Conservation (phyloP, 495 filamentous ascomycete species). For the Glonium stellatum region DNA sequence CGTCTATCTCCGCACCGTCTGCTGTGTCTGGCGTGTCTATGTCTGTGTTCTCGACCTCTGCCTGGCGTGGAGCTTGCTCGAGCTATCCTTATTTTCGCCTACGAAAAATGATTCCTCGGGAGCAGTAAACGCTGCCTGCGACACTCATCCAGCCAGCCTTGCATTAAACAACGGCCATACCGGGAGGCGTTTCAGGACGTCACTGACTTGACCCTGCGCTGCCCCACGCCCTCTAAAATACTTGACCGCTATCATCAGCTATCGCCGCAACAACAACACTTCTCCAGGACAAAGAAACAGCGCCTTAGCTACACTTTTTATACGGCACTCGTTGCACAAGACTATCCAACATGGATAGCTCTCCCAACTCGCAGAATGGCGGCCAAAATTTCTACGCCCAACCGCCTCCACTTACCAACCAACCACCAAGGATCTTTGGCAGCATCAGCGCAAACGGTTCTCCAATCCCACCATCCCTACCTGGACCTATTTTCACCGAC, state of each 20-base stretch:
- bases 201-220: neutral
- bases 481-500: constrained; percentile 48
- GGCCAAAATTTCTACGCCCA: constrained; percentile 15
- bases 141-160: neutral
- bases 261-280: neutral
- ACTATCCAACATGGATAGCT: constrained; percentile 16
- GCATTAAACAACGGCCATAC: neutral
- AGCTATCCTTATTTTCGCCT: too few species aligned
- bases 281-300: neutral
- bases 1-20: neutral
- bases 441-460: constrained; percentile 55
- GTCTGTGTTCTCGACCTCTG: too few species aligned
- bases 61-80: too few species aligned
- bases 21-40: too few species aligned
- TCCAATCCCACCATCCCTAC: constrained; percentile 50
- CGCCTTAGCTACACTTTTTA: neutral
- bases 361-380: constrained; percentile 10
- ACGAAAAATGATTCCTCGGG: neutral
- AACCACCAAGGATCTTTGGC: constrained; percentile 65
- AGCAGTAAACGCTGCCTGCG: neutral
- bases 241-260: neutral
- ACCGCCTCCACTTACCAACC: constrained; percentile 53
- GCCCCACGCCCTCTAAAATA: neutral
- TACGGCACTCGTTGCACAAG: neutral
- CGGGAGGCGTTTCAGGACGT: neutral